Evolutionary conservation across 495 filamentous ascomycete species (phyloP).

Genomic region (Neurospora tetrasperma): DNA sequence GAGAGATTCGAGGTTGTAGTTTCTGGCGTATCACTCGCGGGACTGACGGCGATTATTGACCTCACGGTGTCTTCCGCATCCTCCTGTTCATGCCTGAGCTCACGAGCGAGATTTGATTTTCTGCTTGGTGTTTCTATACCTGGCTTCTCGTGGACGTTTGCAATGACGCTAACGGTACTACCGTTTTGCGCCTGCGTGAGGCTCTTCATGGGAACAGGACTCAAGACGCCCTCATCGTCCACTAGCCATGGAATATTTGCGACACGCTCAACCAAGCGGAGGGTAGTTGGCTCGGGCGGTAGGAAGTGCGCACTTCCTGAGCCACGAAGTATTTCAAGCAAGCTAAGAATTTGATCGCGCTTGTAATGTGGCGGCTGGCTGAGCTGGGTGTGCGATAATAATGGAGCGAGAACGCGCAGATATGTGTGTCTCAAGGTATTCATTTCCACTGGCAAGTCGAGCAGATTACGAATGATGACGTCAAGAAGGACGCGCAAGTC

Average conservation of each 20-base stretch:
- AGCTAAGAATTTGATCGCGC: constrained; percentile 65
- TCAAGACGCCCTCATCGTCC: constrained; percentile 29
- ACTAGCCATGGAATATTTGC: constrained; percentile 73
- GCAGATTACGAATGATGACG: constrained; percentile 89
- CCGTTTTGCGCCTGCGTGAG: constrained; percentile 36
- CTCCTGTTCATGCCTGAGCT: constrained; percentile 5
- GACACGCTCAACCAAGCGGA: constrained; percentile 73
- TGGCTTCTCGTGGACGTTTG: constrained; percentile 70
- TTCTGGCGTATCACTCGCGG: background rate
- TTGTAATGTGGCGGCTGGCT: constrained; percentile 82
- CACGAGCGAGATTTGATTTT: constrained; percentile 28
- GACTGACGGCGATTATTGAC: background rate
- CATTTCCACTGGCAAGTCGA: constrained; percentile 80
- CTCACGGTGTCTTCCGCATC: constrained; percentile 2
- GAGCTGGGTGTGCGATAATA: constrained; percentile 85
- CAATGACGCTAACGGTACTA: constrained; percentile 59
- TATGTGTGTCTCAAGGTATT: constrained; percentile 87
- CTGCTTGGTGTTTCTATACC: constrained; percentile 76
- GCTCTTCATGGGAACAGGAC: constrained; percentile 36
- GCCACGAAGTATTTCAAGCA: constrained; percentile 57
- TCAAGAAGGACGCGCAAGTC: constrained; percentile 90
- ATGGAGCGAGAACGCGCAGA: constrained; percentile 83
- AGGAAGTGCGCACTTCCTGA: constrained; percentile 68
- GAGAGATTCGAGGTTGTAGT: background rate
- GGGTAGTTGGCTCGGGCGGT: constrained; percentile 82